Base-by-base conservation (phyloP, 305 asterid species). In the Rubia occidens region DNA sequence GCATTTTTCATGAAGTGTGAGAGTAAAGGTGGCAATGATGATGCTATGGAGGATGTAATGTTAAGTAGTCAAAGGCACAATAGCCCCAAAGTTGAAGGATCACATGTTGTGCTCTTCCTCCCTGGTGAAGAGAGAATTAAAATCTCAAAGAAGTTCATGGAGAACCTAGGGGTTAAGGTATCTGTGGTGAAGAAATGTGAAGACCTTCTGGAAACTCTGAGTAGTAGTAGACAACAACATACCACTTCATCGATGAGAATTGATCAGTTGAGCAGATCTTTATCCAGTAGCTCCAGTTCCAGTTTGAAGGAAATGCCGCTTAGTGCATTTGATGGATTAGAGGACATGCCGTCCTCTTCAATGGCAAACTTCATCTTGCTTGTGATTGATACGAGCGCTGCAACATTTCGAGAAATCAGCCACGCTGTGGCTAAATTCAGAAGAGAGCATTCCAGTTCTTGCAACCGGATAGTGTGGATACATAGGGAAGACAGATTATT, bases 111-210 rank as follows among this genome's bases (percentile, higher is more conserved):
- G n/a, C 80, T 83, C 21, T 74, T 80, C 72, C 49, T 80, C 15
- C 68, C 67, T 29, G 66, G 76, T 15, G 71, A 79, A 6, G 83
- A 77, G 70, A 76, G 88, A 61, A 64, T 76, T 14, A 70, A 60
- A 40, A 51, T 86, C 21, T 0, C 82, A 76, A 80, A 82, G 15
- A 70, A 69, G 18, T 88, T 81, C 86, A 82, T 88, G 82, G 74
- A 70, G 64, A 78, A 79, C 24, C 83, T 73, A 4, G 89, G 90
- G n/a, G 74, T 90, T 54, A 82, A 79, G 71, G 95, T 84, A 13
- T 82, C 75, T 3, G 71, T 69, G 0, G 84, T 85, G 39, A 73
- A 79, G 68, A 76, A 85, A 17, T 78, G 76, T 15, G 75, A 81
- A 20, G 82, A 73, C 18, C 75, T 82, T 71, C 49, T 62, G 35